A percentile compares a stretch with the other conserved stretches of the same genome.
Evolutionary conservation across 2,329 filamentous ascomycete species (phyloP).

Genomic region (Cladosporium austrohemisphaericum): DNA sequence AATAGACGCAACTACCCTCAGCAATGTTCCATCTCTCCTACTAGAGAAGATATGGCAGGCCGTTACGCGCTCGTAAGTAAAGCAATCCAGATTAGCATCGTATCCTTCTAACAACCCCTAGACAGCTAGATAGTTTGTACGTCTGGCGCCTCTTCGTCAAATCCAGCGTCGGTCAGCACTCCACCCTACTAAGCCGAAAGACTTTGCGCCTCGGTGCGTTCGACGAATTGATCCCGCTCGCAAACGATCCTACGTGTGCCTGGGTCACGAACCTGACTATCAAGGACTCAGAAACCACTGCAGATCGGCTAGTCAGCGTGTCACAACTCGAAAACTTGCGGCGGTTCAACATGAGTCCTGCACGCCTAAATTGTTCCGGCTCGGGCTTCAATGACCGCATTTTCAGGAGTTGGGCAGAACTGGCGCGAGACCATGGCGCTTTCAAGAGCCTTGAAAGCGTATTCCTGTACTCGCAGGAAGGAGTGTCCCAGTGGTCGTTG

Average conservation of each 20-base stretch:
- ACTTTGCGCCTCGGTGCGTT: neutral
- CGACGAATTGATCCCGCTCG: neutral
- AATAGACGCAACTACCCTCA: constrained; percentile 18
- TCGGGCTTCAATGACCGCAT: constrained; percentile 19
- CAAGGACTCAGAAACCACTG: too few relatives aligned
- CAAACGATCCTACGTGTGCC: constrained; percentile 13
- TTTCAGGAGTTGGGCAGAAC: constrained; percentile 22
- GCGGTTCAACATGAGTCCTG: constrained; percentile 17
- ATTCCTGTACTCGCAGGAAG: constrained; percentile 16
- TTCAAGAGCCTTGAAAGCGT: constrained; percentile 21
- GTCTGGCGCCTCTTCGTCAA: constrained; percentile 17
- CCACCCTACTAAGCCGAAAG: neutral
- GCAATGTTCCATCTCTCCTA: constrained; percentile 13
- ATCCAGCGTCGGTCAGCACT: neutral
- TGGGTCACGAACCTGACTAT: constrained; percentile 23
- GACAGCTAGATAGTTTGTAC: constrained; percentile 10
- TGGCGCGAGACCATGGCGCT: constrained; percentile 17
- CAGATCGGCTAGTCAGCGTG: constrained; percentile 16
- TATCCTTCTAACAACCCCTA: neutral
- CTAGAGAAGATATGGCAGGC: constrained; percentile 19
- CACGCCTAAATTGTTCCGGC: neutral
- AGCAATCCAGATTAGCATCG: neutral
- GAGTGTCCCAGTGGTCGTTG: constrained; percentile 17
- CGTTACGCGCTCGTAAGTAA: constrained; percentile 14
- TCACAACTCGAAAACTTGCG: constrained; percentile 18